These are phyloP conservation scores for Didymella pinodella DNA, from an alignment of 2,329 filamentous ascomycete genomes.

Conservation along the genomic window DNA sequence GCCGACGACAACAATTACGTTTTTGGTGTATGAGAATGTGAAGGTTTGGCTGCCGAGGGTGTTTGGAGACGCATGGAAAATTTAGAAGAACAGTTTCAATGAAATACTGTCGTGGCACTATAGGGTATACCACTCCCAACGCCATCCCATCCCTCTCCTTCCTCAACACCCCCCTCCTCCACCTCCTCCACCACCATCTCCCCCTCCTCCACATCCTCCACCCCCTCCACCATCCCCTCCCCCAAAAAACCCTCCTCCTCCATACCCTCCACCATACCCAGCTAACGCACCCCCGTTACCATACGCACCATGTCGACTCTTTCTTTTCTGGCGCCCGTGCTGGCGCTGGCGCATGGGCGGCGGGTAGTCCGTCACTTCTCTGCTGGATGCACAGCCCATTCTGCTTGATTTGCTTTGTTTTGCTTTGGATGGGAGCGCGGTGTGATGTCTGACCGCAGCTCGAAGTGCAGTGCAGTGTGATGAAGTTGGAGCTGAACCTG, in stretches of 20 bases:
- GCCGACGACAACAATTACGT: constrained; percentile 95
- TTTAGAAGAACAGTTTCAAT: too few species aligned
- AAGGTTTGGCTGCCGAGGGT: constrained; percentile 70
- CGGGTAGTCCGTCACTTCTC: constrained; percentile 22
- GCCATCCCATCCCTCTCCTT: neutral
- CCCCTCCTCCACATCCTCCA: neutral
- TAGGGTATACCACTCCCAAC: neutral
- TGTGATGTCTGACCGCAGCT: too few species aligned
- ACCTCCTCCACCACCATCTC: neutral
- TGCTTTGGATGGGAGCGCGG: too few species aligned
- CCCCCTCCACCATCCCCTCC: neutral
- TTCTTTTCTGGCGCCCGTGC: neutral
- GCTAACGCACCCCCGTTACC: neutral
- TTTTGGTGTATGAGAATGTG: constrained; percentile 95
- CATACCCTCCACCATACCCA: neutral
- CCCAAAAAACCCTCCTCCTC: neutral
- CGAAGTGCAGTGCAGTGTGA: too few species aligned
- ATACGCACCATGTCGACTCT: neutral
- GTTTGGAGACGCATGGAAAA: constrained; percentile 34
- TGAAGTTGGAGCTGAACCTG: too few species aligned
- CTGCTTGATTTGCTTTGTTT: too few species aligned
- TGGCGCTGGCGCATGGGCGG: constrained; percentile 30
- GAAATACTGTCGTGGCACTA: too few species aligned
- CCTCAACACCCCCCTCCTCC: neutral
- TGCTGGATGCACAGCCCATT: constrained; percentile 32